These are phyloP conservation scores for Penicillium turbatum DNA, from an alignment of 495 filamentous ascomycete species.

Conservation along the genomic window DNA sequence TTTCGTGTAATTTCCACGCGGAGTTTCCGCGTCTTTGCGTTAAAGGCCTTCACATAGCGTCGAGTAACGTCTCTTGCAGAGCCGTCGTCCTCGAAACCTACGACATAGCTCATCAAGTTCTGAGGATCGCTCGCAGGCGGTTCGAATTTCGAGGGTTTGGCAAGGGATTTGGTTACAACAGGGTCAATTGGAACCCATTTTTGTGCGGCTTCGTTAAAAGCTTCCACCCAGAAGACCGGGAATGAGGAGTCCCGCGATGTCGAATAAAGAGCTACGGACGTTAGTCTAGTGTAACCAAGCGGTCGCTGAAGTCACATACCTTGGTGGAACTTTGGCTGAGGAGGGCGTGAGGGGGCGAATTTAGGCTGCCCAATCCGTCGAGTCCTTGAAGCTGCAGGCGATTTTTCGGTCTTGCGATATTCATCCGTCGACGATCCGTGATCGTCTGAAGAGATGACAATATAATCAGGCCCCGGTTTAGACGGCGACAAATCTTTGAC, in stretches of 20 bases:
- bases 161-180: conserved; percentile 70
- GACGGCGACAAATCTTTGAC: conserved; percentile 46
- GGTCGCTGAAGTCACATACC: conserved; percentile 7
- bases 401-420: conserved; percentile 4
- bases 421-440: conserved; percentile 31
- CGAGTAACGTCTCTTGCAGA: conserved; percentile 75
- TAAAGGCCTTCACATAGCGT: conserved; percentile 75
- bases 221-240: conserved; percentile 92
- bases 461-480: conserved; percentile 34
- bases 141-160: conserved; percentile 71
- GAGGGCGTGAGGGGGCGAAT: conserved; percentile 30
- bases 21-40: conserved; percentile 75
- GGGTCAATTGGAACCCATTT: conserved; percentile 92
- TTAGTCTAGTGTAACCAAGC: conserved; percentile 1
- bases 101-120: conserved; percentile 75
- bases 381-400: conserved; percentile 18
- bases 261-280: conserved; percentile 16
- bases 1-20: conserved; percentile 65
- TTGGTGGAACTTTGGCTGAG: conserved; percentile 1
- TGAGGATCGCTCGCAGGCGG: conserved; percentile 68
- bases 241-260: conserved; percentile 50
- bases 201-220: conserved; percentile 74
- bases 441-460: conserved; percentile 39
- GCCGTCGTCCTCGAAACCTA: conserved; percentile 78
- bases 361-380: conserved; percentile 44